These are phyloP conservation scores for Arthroderma uncinatum DNA, from an alignment of 2,329 filamentous ascomycete species.

Conservation along the genomic window DNA sequence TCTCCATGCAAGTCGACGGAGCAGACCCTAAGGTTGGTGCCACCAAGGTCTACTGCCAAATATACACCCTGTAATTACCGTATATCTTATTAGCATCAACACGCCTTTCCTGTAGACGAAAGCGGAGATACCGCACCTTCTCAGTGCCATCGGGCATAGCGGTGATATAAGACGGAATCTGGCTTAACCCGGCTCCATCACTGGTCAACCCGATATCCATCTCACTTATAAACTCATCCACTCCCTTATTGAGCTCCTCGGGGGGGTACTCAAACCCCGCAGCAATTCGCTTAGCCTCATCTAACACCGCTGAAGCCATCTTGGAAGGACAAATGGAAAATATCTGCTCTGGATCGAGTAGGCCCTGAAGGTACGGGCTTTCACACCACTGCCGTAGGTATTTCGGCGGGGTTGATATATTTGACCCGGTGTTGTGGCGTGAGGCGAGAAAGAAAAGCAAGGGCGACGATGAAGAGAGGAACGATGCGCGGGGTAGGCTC, in stretches of 20 bases:
- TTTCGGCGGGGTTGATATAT: neutral
- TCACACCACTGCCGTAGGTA: slow-evolving; percentile 7
- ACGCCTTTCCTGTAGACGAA: neutral
- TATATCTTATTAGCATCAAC: neutral
- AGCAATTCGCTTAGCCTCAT: slow-evolving; percentile 69
- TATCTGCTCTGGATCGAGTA: neutral
- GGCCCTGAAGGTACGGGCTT: neutral
- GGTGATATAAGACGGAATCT: slow-evolving; percentile 96
- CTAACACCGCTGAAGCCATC: slow-evolving; percentile 31
- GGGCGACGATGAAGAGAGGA: neutral
- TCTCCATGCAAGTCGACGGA: slow-evolving; percentile 89
- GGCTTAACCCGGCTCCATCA: slow-evolving; percentile 70
- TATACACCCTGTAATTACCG: slow-evolving; percentile 64
- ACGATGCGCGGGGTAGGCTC: neutral
- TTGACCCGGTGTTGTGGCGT: neutral
- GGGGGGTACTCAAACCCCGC: slow-evolving; percentile 76
- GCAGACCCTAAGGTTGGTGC: slow-evolving; percentile 97
- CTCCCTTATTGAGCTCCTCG: slow-evolving; percentile 65
- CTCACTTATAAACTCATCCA: slow-evolving; percentile 74
- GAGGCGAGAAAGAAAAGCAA: neutral
- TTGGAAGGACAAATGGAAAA: slow-evolving; percentile 5
- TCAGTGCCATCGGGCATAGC: slow-evolving; percentile 93
- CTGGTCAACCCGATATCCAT: slow-evolving; percentile 75
- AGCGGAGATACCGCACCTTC: slow-evolving; percentile 50
- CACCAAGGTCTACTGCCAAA: slow-evolving; percentile 92